A percentile compares a stretch with the other conserved stretches of the same genome.
These are phyloP conservation scores for Globisporangium heterothallicum DNA, from an alignment of 352 stramenopile genomes.

Conservation along the genomic window DNA sequence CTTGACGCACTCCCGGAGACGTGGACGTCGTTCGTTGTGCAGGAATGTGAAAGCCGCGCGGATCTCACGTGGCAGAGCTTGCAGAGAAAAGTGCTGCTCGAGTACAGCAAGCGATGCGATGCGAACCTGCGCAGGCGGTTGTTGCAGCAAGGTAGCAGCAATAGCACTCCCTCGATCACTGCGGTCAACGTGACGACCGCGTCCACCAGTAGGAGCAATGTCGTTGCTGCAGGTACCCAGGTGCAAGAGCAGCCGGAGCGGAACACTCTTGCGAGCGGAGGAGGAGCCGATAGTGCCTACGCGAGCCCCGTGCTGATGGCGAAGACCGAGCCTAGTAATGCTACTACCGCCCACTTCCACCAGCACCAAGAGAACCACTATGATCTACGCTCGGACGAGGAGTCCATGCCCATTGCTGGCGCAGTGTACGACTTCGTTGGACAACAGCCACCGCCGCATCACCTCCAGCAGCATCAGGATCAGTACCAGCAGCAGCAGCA, in stretches of 20 bases:
- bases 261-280: background rate
- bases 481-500: background rate
- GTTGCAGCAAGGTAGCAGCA: background rate
- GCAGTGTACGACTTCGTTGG: conserved; percentile 5
- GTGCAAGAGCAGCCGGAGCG: background rate
- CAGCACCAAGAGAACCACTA: conserved; percentile 2
- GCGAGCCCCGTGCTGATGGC: background rate
- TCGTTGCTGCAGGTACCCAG: background rate
- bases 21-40: conserved; percentile 4
- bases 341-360: background rate
- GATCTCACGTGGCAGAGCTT: conserved; percentile 7
- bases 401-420: background rate
- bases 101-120: conserved; percentile 2
- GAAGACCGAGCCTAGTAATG: conserved; percentile 1
- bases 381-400: conserved; percentile 2
- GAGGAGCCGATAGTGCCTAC: background rate
- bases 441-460: background rate
- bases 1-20: conserved; percentile 5
- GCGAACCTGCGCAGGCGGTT: background rate
- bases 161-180: background rate
- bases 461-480: background rate
- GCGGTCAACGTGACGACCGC: background rate
- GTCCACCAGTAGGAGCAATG: background rate
- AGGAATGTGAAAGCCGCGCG: background rate
- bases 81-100: conserved; percentile 6